phyloP scores from a whole-genome alignment of 108 stramenopile species.

The Conticribra weissflogii region DNA sequence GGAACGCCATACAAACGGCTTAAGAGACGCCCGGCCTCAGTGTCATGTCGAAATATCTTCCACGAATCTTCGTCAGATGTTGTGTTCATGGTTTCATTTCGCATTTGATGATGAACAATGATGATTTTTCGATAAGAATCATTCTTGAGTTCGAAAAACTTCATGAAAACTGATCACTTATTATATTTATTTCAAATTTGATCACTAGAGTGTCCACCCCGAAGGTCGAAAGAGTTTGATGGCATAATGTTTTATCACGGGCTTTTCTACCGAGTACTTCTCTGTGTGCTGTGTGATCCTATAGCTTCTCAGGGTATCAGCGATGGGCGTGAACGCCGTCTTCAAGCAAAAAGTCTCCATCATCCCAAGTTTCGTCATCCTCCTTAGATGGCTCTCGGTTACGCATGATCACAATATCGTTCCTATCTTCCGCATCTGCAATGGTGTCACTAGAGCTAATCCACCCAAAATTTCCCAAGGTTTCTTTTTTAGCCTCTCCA shows the following conservation, averaged over 20 bases:
- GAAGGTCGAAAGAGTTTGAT: neutral
- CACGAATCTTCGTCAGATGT: constrained; percentile 19
- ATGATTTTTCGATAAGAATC: too few species aligned
- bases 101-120: too few species aligned
- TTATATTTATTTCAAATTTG: too few species aligned
- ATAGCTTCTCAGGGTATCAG: constrained; percentile 13
- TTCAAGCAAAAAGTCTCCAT: constrained; percentile 56
- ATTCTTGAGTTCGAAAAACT: too few species aligned
- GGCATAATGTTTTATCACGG: too few species aligned
- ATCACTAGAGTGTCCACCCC: neutral
- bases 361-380: constrained; percentile 46
- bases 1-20: constrained; percentile 39
- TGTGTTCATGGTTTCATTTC: too few species aligned
- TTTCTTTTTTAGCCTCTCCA: constrained; percentile 63
- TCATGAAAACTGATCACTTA: too few species aligned
- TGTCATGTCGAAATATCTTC: constrained; percentile 40
- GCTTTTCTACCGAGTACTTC: constrained; percentile 2
- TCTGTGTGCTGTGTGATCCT: too few species aligned
- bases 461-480: constrained; percentile 54
- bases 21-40: constrained; percentile 38
- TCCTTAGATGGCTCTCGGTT: constrained; percentile 44
- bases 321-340: constrained; percentile 57
- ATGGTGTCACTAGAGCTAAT: constrained; percentile 38
- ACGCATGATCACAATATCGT: constrained; percentile 70
- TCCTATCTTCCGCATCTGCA: constrained; percentile 53